Conservation (phyloP, 495 filamentous ascomycete species). For the Penicillium coffeae region DNA sequence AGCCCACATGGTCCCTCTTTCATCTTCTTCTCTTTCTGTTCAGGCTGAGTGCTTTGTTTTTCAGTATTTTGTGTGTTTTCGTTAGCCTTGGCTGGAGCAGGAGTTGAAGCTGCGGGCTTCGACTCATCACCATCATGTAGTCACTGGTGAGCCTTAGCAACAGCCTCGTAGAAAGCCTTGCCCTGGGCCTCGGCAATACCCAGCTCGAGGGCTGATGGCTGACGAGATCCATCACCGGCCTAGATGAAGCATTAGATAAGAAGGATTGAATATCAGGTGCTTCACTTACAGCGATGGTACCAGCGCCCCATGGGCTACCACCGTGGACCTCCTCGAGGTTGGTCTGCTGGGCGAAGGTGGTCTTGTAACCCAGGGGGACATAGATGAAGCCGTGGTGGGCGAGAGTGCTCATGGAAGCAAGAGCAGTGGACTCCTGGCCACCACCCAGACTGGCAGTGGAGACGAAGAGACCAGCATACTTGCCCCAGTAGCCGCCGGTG, state of each 20-base stretch:
- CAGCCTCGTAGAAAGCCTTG: constrained; percentile 76
- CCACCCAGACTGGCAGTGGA: constrained; percentile 77
- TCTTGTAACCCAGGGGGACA: constrained; percentile 90
- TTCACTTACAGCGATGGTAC: constrained; percentile 73
- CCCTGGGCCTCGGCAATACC: constrained; percentile 77
- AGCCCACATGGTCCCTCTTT: constrained; percentile 65
- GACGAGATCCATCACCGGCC: constrained; percentile 71
- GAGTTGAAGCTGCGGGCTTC: constrained; percentile 28
- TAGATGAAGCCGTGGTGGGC: constrained; percentile 94
- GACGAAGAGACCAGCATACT: constrained; percentile 90
- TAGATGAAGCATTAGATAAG: constrained; percentile 10
- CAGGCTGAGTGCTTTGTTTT: constrained; percentile 27
- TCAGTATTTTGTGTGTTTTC: constrained; percentile 23
- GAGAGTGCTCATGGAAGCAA: constrained; percentile 81
- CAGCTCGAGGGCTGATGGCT: constrained; percentile 71
- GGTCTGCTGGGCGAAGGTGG: constrained; percentile 62
- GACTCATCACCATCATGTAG: constrained; percentile 61
- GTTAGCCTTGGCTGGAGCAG: constrained; percentile 21
- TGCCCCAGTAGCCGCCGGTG: constrained; percentile 75
- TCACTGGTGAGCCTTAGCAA: constrained; percentile 79
- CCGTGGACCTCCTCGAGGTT: constrained; percentile 76
- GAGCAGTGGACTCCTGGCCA: constrained; percentile 86
- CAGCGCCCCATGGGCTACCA: constrained; percentile 89
- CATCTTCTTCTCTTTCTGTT: constrained; percentile 35
- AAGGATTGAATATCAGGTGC: not conserved